Percentiles rank a stretch among this genome's conserved stretches.
Evolutionary conservation across 2,329 filamentous ascomycete species (phyloP).

Genomic region (Colletotrichum liriopes): DNA sequence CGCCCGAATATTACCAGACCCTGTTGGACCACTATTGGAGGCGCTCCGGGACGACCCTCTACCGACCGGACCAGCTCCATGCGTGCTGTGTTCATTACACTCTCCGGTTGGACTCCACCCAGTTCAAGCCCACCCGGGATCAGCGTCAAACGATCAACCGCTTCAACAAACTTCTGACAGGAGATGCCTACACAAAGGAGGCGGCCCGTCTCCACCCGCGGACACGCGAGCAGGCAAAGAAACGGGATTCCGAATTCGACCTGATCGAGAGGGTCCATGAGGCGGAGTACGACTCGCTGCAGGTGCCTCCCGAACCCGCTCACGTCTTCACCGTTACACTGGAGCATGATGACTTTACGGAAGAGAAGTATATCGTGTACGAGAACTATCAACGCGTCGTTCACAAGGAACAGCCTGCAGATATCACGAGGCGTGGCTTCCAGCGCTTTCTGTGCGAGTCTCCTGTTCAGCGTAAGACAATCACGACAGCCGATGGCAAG

Average conservation of each 20-base stretch:
- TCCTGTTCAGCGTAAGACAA: conserved; percentile 68
- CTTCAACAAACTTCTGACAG: conserved; percentile 81
- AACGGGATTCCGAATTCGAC: conserved; percentile 77
- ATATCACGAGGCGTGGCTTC: conserved; percentile 76
- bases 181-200: conserved; percentile 77
- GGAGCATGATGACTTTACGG: conserved; percentile 78
- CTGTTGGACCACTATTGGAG: conserved; percentile 85
- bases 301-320: conserved; percentile 73
- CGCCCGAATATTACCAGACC: conserved; percentile 77
- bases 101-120: conserved; percentile 77
- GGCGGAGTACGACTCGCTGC: conserved; percentile 70
- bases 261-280: conserved; percentile 79
- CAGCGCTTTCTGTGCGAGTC: conserved; percentile 82
- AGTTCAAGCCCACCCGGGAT: conserved; percentile 78
- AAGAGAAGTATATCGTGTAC: conserved; percentile 83
- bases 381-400: conserved; percentile 83
- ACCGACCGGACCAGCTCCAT: conserved; percentile 82
- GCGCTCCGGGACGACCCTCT: conserved; percentile 79
- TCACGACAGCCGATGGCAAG: conserved; percentile 63
- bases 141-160: conserved; percentile 84
- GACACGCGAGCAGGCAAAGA: conserved; percentile 76
- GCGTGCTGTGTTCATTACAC: conserved; percentile 96
- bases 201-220: conserved; percentile 76
- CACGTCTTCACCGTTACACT: conserved; percentile 80
- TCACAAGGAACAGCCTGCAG: conserved; percentile 75